phyloP scores from a whole-genome alignment of 75 land plant species.

The Pseudotsuga menziesii region DNA sequence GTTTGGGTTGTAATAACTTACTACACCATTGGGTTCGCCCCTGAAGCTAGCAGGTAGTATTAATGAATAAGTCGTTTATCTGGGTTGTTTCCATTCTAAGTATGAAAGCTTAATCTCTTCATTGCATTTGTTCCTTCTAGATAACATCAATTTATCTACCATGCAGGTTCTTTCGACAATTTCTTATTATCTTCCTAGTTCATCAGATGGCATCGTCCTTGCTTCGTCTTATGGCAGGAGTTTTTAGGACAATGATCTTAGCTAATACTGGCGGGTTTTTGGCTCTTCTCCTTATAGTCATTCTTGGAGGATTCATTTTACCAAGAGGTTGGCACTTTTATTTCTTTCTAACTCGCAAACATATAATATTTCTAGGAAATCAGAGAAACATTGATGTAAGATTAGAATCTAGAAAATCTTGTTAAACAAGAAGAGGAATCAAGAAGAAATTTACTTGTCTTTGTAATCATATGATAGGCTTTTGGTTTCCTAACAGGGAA shows the following conservation, averaged over 20 bases:
- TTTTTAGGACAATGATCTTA: slow-evolving; percentile 41
- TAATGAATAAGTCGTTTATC: not conserved
- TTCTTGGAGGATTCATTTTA: slow-evolving; percentile 51
- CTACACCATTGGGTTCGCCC: slow-evolving; percentile 29
- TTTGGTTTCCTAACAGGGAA: too few relatives aligned
- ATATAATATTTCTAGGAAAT: not conserved
- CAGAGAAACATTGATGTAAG: not conserved
- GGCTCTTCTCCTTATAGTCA: slow-evolving; percentile 26
- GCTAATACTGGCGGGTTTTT: slow-evolving; percentile 49
- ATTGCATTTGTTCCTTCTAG: not conserved
- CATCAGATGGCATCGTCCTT: slow-evolving; percentile 63
- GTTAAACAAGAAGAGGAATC: too few relatives aligned
- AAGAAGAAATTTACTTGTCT: too few relatives aligned
- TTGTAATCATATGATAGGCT: not conserved
- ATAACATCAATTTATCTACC: not conserved
- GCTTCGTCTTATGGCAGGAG: slow-evolving; percentile 54
- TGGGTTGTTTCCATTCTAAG: not conserved
- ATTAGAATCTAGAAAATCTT: not conserved
- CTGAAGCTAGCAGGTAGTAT: slow-evolving; percentile 18
- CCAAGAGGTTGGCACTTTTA: slow-evolving; percentile 23
- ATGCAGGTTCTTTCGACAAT: slow-evolving; percentile 51
- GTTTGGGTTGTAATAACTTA: slow-evolving; percentile 20
- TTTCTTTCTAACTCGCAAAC: not conserved
- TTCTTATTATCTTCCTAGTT: slow-evolving; percentile 34
- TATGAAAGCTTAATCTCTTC: not conserved